Evolutionary conservation across 2,329 filamentous ascomycete species (phyloP).

Genomic region (Dactylellina haptotyla): DNA sequence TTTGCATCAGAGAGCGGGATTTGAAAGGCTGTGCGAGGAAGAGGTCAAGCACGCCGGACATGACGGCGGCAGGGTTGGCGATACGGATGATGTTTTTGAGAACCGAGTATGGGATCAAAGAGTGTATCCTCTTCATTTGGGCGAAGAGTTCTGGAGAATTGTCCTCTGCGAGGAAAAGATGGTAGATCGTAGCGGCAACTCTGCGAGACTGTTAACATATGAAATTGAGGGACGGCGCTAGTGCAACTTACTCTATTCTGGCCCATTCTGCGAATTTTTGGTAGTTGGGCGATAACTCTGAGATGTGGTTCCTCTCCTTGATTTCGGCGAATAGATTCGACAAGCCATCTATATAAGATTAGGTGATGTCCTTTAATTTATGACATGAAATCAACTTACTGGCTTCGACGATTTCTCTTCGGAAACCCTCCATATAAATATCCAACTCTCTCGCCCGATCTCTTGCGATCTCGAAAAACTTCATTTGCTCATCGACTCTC

Average conservation of each 20-base stretch:
- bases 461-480: conserved; percentile 94
- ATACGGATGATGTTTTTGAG: conserved; percentile 97
- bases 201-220: conserved; percentile 57
- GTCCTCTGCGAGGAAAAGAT: conserved; percentile 96
- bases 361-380: background rate
- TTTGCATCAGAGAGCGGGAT: conserved; percentile 85
- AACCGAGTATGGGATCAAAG: conserved; percentile 88
- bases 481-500: conserved; percentile 88
- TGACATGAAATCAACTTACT: conserved; percentile 66
- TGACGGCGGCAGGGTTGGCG: conserved; percentile 94
- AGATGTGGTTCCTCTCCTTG: conserved; percentile 85
- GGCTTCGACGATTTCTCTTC: conserved; percentile 73
- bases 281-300: conserved; percentile 91
- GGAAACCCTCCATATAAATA: conserved; percentile 92
- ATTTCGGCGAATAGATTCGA: conserved; percentile 94
- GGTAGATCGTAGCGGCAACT: conserved; percentile 94
- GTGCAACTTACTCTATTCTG: conserved; percentile 75
- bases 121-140: conserved; percentile 92
- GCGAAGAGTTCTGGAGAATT: conserved; percentile 97
- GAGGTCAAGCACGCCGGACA: conserved; percentile 93
- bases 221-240: conserved; percentile 41
- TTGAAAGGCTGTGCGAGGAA: conserved; percentile 97
- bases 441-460: conserved; percentile 91
- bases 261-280: conserved; percentile 99
- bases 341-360: conserved; percentile 73